A percentile compares a stretch with the other conserved stretches of the same genome.
These are phyloP conservation scores for Populus alba DNA, from an alignment of 345 rosid species.

Conservation along the genomic window DNA sequence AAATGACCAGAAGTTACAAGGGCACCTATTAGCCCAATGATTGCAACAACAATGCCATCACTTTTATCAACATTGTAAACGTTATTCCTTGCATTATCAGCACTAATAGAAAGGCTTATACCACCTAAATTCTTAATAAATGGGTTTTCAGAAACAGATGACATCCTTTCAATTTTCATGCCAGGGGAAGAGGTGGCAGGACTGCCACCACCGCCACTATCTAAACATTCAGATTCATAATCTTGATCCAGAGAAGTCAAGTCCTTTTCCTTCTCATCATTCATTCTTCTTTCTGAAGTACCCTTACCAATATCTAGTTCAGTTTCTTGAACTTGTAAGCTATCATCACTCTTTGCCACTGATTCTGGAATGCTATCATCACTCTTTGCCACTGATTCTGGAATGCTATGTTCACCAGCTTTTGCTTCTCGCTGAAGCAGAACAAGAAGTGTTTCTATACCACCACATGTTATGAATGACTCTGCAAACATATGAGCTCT, in stretches of 20 bases:
- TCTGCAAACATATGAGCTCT: constrained; percentile 77
- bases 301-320: constrained; percentile 33
- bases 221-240: constrained; percentile 32
- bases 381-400: constrained; percentile 35
- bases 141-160: constrained; percentile 62
- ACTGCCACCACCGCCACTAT: constrained; percentile 31
- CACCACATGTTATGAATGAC: constrained; percentile 80
- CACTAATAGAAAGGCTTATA: constrained; percentile 87
- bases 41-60: constrained; percentile 88
- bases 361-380: constrained; percentile 37
- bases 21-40: constrained; percentile 87
- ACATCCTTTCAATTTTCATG: constrained; percentile 47
- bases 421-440: constrained; percentile 92
- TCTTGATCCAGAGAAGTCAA: constrained; percentile 36
- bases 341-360: constrained; percentile 30
- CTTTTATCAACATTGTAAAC: constrained; percentile 79
- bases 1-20: constrained; percentile 72
- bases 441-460: constrained; percentile 95
- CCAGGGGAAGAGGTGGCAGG: constrained; percentile 38
- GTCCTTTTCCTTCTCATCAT: constrained; percentile 41
- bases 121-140: constrained; percentile 74
- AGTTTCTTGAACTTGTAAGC: constrained; percentile 38
- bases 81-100: constrained; percentile 93
- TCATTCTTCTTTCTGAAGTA: constrained; percentile 39
- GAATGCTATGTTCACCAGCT: constrained; percentile 57